Evolutionary conservation across 73 alveolate genomes (phyloP), one percentile per base, ranked within the genome.

Genomic region (Stentor roeselii): DNA sequence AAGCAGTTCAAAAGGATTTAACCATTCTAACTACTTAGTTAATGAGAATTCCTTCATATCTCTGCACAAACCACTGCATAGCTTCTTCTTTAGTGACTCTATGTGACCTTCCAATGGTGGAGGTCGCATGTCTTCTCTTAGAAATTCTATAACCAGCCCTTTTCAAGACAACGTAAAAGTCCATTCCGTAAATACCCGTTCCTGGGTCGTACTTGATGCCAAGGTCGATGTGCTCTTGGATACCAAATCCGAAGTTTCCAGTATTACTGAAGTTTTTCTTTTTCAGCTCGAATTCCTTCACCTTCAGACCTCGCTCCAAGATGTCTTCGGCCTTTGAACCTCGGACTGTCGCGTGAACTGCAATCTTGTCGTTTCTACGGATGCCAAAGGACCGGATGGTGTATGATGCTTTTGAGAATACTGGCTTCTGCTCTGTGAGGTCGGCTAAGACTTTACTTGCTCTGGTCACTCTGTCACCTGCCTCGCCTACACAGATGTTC

Each of bases 401-500:
- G 85, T 85, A 85, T 67, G 84, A 59, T 3, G 91, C 91, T 76
- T 85, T 85, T 58, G 91, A 85, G 39, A 78, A 58, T 3, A 85
- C 85, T 67, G 91, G 91, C 32, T 59, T 85, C 85, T 85, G 91
- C 1, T 76, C 89, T 38, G 91, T 85, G 83, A 85, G 85, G 42
- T 85, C 88, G 38, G 42, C 78, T 37, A 85, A 59, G 39, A 85
- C 91, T 76, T 85, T 85, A 36, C 76, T 59, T 4, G 91, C 91
- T 41, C 75, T 85, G 61, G 91, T 85, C 75, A 85, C 59, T 85
- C 88, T 85, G 75, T 85, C 91, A 59, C 91, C 91, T 21, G 27
- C 74, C 14, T 50, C 27, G 27, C 74, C 97, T 3, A 91, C 95
- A 32, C 92, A 82, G 86, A 90, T 84, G 91, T 92, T 92, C 90